Evolutionary conservation across 352 stramenopile genomes (phyloP).

Genomic region (Pythium folliculosum): DNA sequence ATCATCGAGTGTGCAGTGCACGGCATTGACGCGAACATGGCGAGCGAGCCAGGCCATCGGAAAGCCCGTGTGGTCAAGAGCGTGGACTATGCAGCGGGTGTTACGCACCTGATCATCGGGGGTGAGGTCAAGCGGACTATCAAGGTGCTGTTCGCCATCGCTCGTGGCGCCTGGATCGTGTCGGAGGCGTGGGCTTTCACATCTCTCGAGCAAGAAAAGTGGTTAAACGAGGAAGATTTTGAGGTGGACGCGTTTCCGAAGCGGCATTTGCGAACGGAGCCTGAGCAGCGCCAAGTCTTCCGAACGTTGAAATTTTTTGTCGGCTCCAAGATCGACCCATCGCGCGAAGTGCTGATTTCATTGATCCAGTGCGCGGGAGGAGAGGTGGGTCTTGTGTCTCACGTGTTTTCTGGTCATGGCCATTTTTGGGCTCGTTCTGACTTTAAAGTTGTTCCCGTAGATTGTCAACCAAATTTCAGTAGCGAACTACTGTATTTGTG

Average conservation of each 20-base stretch:
- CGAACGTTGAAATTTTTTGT: constrained; percentile 69
- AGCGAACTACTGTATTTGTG: constrained; percentile 64
- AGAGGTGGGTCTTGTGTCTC: constrained; percentile 41
- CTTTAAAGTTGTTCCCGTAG: constrained; percentile 26
- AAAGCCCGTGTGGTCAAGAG: constrained; percentile 82
- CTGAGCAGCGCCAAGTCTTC: constrained; percentile 62
- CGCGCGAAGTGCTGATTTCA: constrained; percentile 69
- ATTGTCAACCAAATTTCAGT: constrained; percentile 78
- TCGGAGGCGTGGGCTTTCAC: constrained; percentile 79
- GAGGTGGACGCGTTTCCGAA: constrained; percentile 59
- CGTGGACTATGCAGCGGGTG: constrained; percentile 61
- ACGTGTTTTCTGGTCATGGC: background rate
- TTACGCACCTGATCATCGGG: constrained; percentile 80
- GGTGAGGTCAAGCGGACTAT: constrained; percentile 73
- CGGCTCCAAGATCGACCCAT: constrained; percentile 69
- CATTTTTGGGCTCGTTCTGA: background rate
- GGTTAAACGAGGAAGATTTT: constrained; percentile 69
- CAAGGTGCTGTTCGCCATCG: constrained; percentile 85
- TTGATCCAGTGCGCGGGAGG: constrained; percentile 74
- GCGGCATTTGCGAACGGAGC: constrained; percentile 43
- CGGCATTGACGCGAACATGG: constrained; percentile 70
- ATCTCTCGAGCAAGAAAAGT: constrained; percentile 71
- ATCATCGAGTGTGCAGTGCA: constrained; percentile 79
- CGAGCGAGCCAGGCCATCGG: constrained; percentile 44
- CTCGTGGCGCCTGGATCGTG: constrained; percentile 78